Percentiles rank a stretch among this genome's conserved stretches.
Evolutionary conservation across 441 rosid species (phyloP).

Genomic region (Erysimum pusillum): DNA sequence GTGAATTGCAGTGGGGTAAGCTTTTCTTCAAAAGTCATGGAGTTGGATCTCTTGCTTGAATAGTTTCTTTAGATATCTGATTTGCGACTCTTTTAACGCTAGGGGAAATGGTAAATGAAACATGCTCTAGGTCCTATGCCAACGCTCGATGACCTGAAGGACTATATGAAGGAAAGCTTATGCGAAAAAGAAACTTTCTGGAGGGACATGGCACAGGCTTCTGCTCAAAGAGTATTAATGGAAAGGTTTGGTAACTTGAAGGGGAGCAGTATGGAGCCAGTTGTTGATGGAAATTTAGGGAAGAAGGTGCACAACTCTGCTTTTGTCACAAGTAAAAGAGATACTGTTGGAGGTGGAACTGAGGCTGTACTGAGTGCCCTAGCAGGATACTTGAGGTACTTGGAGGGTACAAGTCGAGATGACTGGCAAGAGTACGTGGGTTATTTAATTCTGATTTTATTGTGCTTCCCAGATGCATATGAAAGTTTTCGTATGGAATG

Average conservation of each 20-base stretch:
- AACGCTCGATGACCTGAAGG: constrained; percentile 68
- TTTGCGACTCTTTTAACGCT: constrained; percentile 42
- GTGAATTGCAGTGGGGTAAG: constrained; percentile 80
- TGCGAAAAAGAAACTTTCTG: constrained; percentile 55
- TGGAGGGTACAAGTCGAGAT: constrained; percentile 84
- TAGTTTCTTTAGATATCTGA: constrained; percentile 29
- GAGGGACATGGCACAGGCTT: constrained; percentile 57
- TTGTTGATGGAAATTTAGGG: constrained; percentile 38
- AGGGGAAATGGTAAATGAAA: constrained; percentile 49
- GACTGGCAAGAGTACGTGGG: constrained; percentile 92
- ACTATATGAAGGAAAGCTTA: constrained; percentile 56
- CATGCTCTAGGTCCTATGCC: constrained; percentile 76
- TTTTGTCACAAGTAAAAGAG: constrained; percentile 63
- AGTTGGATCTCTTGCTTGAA: constrained; percentile 17
- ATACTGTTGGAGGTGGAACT: constrained; percentile 82
- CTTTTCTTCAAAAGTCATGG: constrained; percentile 22
- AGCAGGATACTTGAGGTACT: constrained; percentile 85
- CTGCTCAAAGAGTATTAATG: constrained; percentile 63
- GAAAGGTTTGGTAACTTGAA: constrained; percentile 48
- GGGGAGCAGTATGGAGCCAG: constrained; percentile 37
- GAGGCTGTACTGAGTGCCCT: constrained; percentile 66
- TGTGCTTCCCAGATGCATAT: constrained; percentile 20
- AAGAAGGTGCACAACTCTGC: constrained; percentile 65
- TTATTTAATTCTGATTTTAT: neutral
- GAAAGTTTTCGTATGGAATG: neutral